Conservation (phyloP, 371 early-diverging fungal genomes). For the Mucor indicus region DNA sequence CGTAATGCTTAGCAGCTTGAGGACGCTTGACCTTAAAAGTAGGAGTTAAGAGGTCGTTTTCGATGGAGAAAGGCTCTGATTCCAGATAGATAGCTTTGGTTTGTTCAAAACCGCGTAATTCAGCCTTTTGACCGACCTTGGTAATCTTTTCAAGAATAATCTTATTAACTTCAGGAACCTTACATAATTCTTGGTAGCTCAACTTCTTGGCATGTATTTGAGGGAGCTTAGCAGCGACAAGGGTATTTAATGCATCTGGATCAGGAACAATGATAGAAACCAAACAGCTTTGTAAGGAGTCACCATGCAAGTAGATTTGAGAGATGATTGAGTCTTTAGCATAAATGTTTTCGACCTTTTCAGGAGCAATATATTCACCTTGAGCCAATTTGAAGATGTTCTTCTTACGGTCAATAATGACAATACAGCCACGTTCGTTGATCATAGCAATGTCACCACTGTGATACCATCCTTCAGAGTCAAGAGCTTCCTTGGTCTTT, state of each 20-base stretch:
- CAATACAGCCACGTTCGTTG: conserved; percentile 60
- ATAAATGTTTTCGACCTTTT: conserved; percentile 85
- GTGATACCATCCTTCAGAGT: conserved; percentile 87
- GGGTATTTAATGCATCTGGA: conserved; percentile 45
- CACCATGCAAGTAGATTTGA: conserved; percentile 81
- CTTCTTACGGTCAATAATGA: conserved; percentile 96
- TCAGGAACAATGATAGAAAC: conserved; percentile 91
- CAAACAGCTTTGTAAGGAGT: conserved; percentile 74
- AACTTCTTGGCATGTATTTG: conserved; percentile 26
- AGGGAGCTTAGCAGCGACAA: conserved; percentile 42
- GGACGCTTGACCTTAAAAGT: conserved; percentile 80
- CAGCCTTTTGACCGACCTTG: conserved; percentile 53
- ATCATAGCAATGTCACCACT: conserved; percentile 90
- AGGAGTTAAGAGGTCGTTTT: conserved; percentile 60
- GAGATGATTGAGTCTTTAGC: conserved; percentile 53
- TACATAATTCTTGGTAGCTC: conserved; percentile 49
- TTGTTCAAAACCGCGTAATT: conserved; percentile 58
- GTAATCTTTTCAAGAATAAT: conserved; percentile 61
- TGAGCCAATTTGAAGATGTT: conserved; percentile 95
- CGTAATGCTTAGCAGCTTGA: conserved; percentile 67
- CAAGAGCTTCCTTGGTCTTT: conserved; percentile 79
- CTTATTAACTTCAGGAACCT: conserved; percentile 52
- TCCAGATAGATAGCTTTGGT: conserved; percentile 53
- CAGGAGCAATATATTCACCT: conserved; percentile 97
- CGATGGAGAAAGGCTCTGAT: conserved; percentile 53